Evolutionary conservation across 2,329 filamentous ascomycete species (phyloP), one percentile per base, ranked within the genome.

Genomic region (Stagonosporopsis chrysanthemi): DNA sequence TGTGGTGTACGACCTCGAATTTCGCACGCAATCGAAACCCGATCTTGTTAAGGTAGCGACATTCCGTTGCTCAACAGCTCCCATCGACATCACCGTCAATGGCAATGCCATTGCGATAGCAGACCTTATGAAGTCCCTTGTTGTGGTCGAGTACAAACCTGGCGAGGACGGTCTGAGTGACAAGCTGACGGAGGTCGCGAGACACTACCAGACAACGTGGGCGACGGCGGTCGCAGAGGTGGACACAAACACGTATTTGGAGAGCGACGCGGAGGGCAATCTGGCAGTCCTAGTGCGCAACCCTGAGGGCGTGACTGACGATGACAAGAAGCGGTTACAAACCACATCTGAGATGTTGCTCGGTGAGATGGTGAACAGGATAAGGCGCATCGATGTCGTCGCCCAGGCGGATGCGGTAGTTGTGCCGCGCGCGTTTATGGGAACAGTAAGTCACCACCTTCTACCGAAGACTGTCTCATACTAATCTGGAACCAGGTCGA

Each of bases 81-180:
- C 95, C 0, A 86, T 96, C 15, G 91, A 94, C 64, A 75, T 98
- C 6, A 87, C 88, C 9, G 84, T 97, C 14, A 85, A 86, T 1
- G 90, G 85, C 1, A 88, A 89, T 64, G 82, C 86, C 23, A 93
- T 99, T 61, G 91, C 90, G 0, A 88, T 98, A 9, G 90, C 89
- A 0, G 95, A 99, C 71, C 80, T 99, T 42, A 97, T 97, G 90
- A 97, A 98, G 78, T 96, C 91, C 1, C 82, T 96, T 23, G 88
- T 90, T 1, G 79, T 98, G 6, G 81, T 97, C 8, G 83, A 95
- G 70, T 95, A 89, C 70, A 80, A 82, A 0, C 82, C 83, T 2
- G 83, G 86, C 2, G 75, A 81, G 22, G 78, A 84, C 3, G 86
- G 84, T 0, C 76, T 84, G n/a, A 78, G 83, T 11, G 85, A 88